These are phyloP conservation scores for Puccinia sorghi DNA, from an alignment of 1,284 basidiomycete genomes.

Conservation along the genomic window DNA sequence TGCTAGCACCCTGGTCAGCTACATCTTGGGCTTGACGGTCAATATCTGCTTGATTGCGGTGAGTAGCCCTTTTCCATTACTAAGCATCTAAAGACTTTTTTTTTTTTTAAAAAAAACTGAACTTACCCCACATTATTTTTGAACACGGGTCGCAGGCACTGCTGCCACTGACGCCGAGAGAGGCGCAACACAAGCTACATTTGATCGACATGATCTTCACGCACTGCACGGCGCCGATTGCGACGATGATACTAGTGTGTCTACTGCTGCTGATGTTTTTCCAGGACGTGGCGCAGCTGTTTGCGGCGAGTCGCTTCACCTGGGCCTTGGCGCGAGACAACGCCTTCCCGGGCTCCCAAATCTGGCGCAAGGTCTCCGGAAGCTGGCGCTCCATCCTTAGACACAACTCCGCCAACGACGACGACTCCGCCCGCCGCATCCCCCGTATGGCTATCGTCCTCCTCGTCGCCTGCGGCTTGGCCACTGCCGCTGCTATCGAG, in stretches of 20 bases:
- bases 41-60: constrained; percentile 37
- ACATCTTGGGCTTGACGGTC: constrained; percentile 33
- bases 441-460: constrained; percentile 39
- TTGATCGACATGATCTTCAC: constrained; percentile 37
- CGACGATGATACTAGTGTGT: constrained; percentile 31
- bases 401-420: not conserved
- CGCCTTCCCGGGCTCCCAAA: constrained; percentile 37
- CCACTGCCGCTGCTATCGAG: constrained; percentile 13
- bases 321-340: constrained; percentile 47
- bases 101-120: not conserved
- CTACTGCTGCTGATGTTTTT: constrained; percentile 41
- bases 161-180: constrained; percentile 11
- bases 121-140: too few relatives aligned
- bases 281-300: constrained; percentile 43
- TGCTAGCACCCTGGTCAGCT: constrained; percentile 31
- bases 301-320: constrained; percentile 45
- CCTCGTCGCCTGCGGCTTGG: constrained; percentile 33
- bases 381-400: not conserved
- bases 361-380: constrained; percentile 41
- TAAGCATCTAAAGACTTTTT: not conserved
- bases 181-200: constrained; percentile 21
- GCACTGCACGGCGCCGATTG: constrained; percentile 27
- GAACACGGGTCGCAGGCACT: not conserved
- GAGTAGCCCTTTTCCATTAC: not conserved
- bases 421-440: constrained; percentile 17